Conservation (phyloP, 2,329 filamentous ascomycete species). For the Penicillium carneum region DNA sequence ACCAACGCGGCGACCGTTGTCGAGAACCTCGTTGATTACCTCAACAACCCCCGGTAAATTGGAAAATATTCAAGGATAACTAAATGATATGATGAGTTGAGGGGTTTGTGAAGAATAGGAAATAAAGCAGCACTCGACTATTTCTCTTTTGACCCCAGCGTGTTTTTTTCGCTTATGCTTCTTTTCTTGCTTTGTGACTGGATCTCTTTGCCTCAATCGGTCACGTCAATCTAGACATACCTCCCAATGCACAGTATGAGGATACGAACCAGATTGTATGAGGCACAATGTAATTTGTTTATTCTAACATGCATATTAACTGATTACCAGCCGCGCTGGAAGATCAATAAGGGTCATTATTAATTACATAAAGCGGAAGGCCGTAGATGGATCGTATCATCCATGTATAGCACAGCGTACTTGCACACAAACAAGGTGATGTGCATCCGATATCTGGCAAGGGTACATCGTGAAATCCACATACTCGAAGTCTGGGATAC, state of each 20-base stretch:
- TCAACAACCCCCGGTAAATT: slow-evolving; percentile 74
- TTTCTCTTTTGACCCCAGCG: slow-evolving; percentile 12
- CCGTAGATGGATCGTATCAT: slow-evolving; percentile 22
- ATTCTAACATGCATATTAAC: slow-evolving; percentile 29
- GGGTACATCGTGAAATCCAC: not conserved
- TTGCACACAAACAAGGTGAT: not conserved
- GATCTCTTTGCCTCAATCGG: slow-evolving; percentile 10
- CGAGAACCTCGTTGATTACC: slow-evolving; percentile 85
- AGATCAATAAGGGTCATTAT: slow-evolving; percentile 31
- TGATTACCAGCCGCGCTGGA: slow-evolving; percentile 13
- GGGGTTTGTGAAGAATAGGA: slow-evolving; percentile 35
- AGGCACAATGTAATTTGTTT: slow-evolving; percentile 23
- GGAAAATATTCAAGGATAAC: slow-evolving; percentile 17
- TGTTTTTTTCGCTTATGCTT: slow-evolving; percentile 9
- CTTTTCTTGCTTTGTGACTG: slow-evolving; percentile 13
- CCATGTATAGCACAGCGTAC: slow-evolving; percentile 6
- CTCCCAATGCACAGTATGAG: slow-evolving; percentile 14
- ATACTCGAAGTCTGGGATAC: not conserved
- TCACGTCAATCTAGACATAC: slow-evolving; percentile 4
- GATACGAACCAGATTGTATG: slow-evolving; percentile 10
- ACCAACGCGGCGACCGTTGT: slow-evolving; percentile 80
- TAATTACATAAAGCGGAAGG: slow-evolving; percentile 30
- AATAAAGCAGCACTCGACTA: slow-evolving; percentile 33
- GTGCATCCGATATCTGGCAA: slow-evolving; percentile 4
- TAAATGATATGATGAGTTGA: slow-evolving; percentile 33